Base-by-base conservation (phyloP, 2,329 filamentous ascomycete genomes). In the Ophiostoma tasmaniense region DNA sequence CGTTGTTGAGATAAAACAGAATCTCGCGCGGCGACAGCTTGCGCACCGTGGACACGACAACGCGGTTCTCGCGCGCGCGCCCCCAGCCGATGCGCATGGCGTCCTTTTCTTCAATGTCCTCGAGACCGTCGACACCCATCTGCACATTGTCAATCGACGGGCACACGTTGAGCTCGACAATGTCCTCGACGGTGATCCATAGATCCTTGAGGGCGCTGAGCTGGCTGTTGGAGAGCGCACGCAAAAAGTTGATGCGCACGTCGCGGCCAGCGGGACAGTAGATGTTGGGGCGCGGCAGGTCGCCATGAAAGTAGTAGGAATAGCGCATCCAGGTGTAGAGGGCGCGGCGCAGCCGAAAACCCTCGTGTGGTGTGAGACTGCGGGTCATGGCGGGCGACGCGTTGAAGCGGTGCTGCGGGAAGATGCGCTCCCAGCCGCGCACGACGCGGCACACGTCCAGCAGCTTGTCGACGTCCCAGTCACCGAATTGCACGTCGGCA, bases 251-350 rank as follows among this genome's bases (percentile, higher is more conserved):
- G 35, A 77, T 78, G 62, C 82, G 77, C 14, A 80, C 78, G 62
- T 81, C 78, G 10, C 71, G 69, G 25, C 71, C 73, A 6, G 70
- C 65, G 17, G 73, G 73, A 6, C 71, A 64, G 42, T 70, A 72
- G 39, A 67, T 55, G 39, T 69, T 73, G 2, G 71, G 73, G 62
- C 61, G 33, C 77, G 75, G 11, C 76, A 78, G 75, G 39, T 80
- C 79, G 13, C 80, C 80, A 64, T 86, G 83, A 70, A 85, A 85
- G 70, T 83, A 81, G 42, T 80, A 79, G 7, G 82, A 79, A 71
- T 83, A 86, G 3, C 84, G 77, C 83, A 84, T 85, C 84, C 84
- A 87, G 39, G 79, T 76, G 66, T 84, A 84, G 37, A 86, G 74
- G 0, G 82, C 84, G 71, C 79, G 79, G 5, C 84, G 80, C 66